Conservation (phyloP, 306 rosid genomes). For the Aeschynomene evenia region DNA sequence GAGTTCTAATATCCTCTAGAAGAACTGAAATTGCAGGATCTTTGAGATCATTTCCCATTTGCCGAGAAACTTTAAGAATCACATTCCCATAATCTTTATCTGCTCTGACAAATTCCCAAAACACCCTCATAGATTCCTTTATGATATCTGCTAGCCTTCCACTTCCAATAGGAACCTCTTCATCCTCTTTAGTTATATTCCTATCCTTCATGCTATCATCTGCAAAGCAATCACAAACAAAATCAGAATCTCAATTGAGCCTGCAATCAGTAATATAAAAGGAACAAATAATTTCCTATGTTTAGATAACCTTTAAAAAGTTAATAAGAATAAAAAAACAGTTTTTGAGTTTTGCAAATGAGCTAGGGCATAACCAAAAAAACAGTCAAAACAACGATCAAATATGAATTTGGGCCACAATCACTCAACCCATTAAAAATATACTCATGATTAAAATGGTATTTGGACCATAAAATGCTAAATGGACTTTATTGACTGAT, state of each 20-base stretch:
- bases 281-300: no score
- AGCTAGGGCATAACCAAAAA: no score
- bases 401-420: no score
- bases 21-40: constrained; percentile 48
- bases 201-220: constrained; percentile 53
- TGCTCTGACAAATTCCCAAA: constrained; percentile 62
- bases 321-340: no score
- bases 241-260: background rate
- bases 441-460: no score
- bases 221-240: constrained; percentile 23
- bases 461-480: no score
- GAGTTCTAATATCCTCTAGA: constrained; percentile 41
- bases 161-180: constrained; percentile 41
- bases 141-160: constrained; percentile 49
- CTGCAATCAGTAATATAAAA: background rate
- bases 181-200: constrained; percentile 33
- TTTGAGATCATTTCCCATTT: constrained; percentile 36
- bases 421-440: no score
- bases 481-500: no score
- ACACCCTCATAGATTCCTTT: constrained; percentile 65
- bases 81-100: constrained; percentile 54
- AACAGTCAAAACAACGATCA: no score
- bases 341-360: no score
- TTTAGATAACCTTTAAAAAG: no score
- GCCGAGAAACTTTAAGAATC: constrained; percentile 38